Evolutionary conservation across 2,329 filamentous ascomycete genomes (phyloP).

Genomic region (Emergomyces pasteurianus): DNA sequence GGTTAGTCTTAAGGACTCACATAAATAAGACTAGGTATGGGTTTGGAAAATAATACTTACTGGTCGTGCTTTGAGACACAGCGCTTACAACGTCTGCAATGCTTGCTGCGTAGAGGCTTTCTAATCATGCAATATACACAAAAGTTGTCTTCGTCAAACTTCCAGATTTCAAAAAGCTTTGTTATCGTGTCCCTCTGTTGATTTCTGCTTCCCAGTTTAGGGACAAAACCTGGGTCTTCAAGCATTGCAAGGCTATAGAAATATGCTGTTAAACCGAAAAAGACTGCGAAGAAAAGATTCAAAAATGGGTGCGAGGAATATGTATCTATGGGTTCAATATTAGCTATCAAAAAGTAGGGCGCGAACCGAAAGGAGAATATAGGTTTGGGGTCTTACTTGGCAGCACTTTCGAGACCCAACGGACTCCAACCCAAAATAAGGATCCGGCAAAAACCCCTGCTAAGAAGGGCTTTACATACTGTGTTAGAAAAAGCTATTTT

Average conservation of each 20-base stretch:
- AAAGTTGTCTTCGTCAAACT: constrained; percentile 89
- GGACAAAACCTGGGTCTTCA: constrained; percentile 83
- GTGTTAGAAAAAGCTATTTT: constrained; percentile 12
- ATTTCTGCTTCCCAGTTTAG: constrained; percentile 76
- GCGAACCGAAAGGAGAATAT: not conserved
- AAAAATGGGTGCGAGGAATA: constrained; percentile 55
- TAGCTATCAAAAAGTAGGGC: not conserved
- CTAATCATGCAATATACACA: constrained; percentile 92
- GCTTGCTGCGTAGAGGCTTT: constrained; percentile 85
- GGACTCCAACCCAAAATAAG: constrained; percentile 65
- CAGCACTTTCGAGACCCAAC: constrained; percentile 64
- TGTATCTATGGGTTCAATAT: constrained; percentile 35
- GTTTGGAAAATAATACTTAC: constrained; percentile 42
- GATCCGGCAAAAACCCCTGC: constrained; percentile 86
- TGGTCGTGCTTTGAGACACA: constrained; percentile 96
- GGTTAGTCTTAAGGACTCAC: constrained; percentile 1
- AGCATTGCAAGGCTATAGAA: constrained; percentile 83
- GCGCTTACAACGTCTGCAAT: constrained; percentile 80
- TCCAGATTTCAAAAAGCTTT: constrained; percentile 71
- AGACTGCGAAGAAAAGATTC: constrained; percentile 61
- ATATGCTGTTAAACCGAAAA: constrained; percentile 58
- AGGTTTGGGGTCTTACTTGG: constrained; percentile 43
- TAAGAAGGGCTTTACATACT: constrained; percentile 58
- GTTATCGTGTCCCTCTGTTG: constrained; percentile 85
- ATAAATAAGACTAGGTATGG: not conserved